Base-by-base conservation (phyloP, 1,139 yeast species). In the Suhomyces bribrorum region DNA sequence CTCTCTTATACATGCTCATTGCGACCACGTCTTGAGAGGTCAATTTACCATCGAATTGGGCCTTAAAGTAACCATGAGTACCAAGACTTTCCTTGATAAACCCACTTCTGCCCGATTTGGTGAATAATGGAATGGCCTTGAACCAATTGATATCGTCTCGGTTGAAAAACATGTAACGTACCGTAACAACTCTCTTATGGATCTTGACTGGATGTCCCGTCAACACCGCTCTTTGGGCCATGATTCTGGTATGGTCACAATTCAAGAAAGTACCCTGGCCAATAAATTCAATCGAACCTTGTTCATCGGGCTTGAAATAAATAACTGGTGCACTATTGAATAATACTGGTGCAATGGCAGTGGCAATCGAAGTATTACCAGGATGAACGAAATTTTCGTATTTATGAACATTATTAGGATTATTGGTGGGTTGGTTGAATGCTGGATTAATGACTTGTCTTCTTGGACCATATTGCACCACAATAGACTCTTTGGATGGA, bases 41-140 rank as follows among this genome's bases (percentile, higher is more conserved):
- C 53, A 94, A 72, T 55, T 83, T 86, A 40, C 94, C 94, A 59
- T 94, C 97, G 56, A 94, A 94, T 14, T 87, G 86, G 15, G 97
- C 96, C 68, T 94, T 94, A 75, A 85, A 90, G 67, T 92, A 88
- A 47, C 99, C 99, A 62, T 94, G 98, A 3, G 98, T 94, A 66
- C 99, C 99, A 66, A 94, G 75, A 59, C 90, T 79, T 61, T 92
- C 97, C 63, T 88, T 90, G 61, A 94, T 88, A 61, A 84, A 86
- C 41, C 99, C 99, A 28, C 89, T 75, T 61, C 97, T 81, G 36
- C 98, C 98, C 52, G 83, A 76, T 60, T 87, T 88, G 32, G 97
- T 90, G 62, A 88, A 92, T 47, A 94, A 69, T 28, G 97, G 97
- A 50, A 94, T 84, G 5, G 94, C 85, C 68, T 87, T 87, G 75